Evolutionary conservation across 2,329 filamentous ascomycete species (phyloP).

Genomic region (Botrytis pseudocinerea): DNA sequence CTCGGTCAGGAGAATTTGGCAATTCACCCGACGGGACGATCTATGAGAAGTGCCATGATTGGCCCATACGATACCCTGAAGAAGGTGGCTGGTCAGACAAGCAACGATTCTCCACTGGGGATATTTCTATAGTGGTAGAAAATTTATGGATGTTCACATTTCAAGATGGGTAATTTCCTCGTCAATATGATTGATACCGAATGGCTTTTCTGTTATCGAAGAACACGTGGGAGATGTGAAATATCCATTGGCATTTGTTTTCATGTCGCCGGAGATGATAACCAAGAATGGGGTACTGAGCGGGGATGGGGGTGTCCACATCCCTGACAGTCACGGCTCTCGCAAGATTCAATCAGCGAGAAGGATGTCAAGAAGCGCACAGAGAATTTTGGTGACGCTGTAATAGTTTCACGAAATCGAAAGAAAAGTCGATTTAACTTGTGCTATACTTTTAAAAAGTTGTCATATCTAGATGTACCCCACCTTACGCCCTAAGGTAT

Average conservation of each 20-base stretch:
- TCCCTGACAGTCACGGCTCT: background rate
- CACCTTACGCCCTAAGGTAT: background rate
- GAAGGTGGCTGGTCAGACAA: background rate
- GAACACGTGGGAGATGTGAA: constrained; percentile 32
- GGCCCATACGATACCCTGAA: too few relatives aligned
- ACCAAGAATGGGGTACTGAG: constrained; percentile 3
- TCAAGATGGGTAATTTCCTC: background rate
- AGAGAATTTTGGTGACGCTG: too few relatives aligned
- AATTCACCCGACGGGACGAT: background rate
- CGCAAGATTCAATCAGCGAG: background rate
- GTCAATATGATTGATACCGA: background rate
- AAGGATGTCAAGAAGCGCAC: background rate
- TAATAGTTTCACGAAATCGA: background rate
- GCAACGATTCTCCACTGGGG: background rate
- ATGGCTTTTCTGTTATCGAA: background rate
- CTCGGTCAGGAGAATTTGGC: background rate
- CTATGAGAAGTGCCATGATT: background rate
- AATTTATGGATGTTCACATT: background rate
- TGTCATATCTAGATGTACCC: background rate
- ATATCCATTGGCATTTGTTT: background rate
- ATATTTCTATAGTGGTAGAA: background rate
- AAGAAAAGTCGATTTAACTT: background rate
- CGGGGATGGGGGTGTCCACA: background rate
- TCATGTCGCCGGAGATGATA: background rate
- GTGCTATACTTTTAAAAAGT: background rate